Conservation (phyloP, 148 eudicot species). For the Fagopyrum homotropicum region DNA sequence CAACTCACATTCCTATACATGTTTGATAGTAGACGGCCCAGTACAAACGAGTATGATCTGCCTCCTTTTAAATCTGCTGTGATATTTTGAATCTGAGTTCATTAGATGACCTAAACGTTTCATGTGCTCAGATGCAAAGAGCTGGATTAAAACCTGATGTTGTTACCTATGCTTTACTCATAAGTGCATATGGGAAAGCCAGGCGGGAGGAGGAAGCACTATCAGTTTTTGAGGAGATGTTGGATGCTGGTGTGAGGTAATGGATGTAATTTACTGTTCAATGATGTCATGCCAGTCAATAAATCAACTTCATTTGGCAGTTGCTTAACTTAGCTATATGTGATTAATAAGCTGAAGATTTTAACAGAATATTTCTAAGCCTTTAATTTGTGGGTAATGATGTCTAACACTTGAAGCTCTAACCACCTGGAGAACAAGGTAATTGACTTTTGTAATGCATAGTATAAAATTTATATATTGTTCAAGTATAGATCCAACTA, state of each 20-base stretch:
- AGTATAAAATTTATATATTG: too few species aligned
- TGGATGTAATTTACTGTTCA: background rate
- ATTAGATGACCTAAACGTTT: background rate
- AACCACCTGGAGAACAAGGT: too few species aligned
- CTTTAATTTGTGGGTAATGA: too few species aligned
- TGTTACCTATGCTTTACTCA: constrained; percentile 83
- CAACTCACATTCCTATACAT: background rate
- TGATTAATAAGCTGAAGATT: too few species aligned
- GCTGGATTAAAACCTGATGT: constrained; percentile 79
- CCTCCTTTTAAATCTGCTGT: background rate
- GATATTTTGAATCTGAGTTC: background rate
- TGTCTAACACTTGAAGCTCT: too few species aligned
- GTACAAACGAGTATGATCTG: background rate
- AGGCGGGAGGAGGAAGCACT: constrained; percentile 93
- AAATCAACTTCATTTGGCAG: background rate
- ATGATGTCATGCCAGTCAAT: background rate
- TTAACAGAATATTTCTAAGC: too few species aligned
- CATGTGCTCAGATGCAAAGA: constrained; percentile 66
- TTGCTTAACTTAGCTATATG: background rate
- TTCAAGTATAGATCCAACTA: too few species aligned
- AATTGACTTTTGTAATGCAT: too few species aligned
- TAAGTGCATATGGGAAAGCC: constrained; percentile 91
- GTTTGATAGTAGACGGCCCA: background rate
- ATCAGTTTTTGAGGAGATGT: constrained; percentile 97
- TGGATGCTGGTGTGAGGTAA: constrained; percentile 98